These are phyloP conservation scores for Vanrija sp. DNA, from an alignment of 1,284 basidiomycete species.

Conservation along the genomic window DNA sequence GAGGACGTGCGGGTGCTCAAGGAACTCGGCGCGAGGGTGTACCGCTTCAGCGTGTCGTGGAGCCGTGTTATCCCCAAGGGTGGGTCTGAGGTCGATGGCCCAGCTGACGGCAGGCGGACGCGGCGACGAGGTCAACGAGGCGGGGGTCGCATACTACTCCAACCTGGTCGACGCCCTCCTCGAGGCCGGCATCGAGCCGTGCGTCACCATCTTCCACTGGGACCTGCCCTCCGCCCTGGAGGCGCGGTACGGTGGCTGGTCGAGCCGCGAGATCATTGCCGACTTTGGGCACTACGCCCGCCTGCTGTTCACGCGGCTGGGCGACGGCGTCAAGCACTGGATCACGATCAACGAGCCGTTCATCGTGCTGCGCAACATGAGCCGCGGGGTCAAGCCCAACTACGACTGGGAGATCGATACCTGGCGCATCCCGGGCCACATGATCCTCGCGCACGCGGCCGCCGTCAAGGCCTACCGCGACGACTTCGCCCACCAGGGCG, in stretches of 20 bases:
- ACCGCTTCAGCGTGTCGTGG: constrained; percentile 66
- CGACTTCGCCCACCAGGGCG: constrained; percentile 21
- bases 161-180: constrained; percentile 58
- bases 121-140: constrained; percentile 61
- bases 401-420: constrained; percentile 9
- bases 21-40: constrained; percentile 56
- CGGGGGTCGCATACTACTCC: constrained; percentile 62
- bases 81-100: background rate
- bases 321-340: constrained; percentile 71
- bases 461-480: constrained; percentile 26
- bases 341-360: constrained; percentile 52
- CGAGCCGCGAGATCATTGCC: constrained; percentile 41
- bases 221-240: constrained; percentile 66
- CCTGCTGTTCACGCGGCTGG: constrained; percentile 65
- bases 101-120: constrained; percentile 48
- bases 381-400: background rate
- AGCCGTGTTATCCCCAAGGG: constrained; percentile 64
- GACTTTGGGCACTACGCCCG: constrained; percentile 64
- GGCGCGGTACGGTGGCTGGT: constrained; percentile 67
- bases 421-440: constrained; percentile 52
- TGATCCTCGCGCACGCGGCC: constrained; percentile 45
- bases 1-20: constrained; percentile 64
- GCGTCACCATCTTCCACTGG: constrained; percentile 52
- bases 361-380: constrained; percentile 16
- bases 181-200: constrained; percentile 50